A percentile compares a stretch with the other conserved stretches of the same genome.
Conservation (phyloP, 345 rosid genomes). For the Melaleuca alternifolia region DNA sequence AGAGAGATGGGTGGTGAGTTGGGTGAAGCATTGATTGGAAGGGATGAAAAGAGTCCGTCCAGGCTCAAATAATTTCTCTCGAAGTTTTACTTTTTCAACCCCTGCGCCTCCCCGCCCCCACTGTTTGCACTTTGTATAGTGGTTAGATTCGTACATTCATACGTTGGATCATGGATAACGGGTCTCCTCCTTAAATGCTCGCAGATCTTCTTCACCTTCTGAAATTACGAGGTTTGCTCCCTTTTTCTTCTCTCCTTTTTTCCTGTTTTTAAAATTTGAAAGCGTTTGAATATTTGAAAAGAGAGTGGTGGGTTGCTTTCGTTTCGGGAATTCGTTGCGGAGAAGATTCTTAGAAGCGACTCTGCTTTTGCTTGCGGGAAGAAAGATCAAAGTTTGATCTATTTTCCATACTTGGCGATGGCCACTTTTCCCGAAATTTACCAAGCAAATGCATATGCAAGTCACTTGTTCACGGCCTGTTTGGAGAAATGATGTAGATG, state of each 20-base stretch:
- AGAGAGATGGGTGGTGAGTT: constrained; percentile 34
- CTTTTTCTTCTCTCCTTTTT: not conserved
- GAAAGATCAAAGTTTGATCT: not conserved
- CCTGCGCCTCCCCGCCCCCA: no score
- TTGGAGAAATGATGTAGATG: not conserved
- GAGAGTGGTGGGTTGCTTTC: not conserved
- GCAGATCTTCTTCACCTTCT: not conserved
- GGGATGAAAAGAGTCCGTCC: constrained; percentile 8
- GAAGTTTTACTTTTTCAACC: constrained; percentile 2
- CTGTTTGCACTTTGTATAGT: not conserved
- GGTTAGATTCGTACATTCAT: not conserved
- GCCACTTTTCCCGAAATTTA: not conserved
- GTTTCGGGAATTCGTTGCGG: not conserved
- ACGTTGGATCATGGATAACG: not conserved
- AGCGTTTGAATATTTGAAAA: not conserved
- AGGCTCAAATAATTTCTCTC: constrained; percentile 5
- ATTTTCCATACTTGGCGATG: not conserved
- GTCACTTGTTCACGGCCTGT: no score
- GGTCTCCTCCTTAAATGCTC: not conserved
- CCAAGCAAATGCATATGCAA: not conserved
- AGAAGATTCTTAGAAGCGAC: not conserved
- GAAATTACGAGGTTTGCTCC: constrained; percentile 15
- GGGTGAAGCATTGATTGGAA: constrained; percentile 66
- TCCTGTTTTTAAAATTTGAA: not conserved
- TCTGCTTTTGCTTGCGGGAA: not conserved